Evolutionary conservation across 140 eudicot genomes (phyloP), one percentile per base, ranked within the genome.

Genomic region (Oenanthe javanica): DNA sequence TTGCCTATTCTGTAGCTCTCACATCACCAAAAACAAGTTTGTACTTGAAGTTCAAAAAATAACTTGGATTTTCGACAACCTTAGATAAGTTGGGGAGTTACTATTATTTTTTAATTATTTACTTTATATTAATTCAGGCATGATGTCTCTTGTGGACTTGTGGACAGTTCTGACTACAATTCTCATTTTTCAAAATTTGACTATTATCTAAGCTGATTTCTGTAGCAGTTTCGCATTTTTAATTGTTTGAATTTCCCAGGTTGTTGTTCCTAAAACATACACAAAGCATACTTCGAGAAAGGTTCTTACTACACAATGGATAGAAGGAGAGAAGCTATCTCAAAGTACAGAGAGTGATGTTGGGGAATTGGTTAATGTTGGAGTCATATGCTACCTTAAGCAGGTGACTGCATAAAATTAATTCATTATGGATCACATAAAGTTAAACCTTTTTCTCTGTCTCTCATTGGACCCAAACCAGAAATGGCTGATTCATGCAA

Each of bases 321-420:
- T 96, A 79, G 99, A 96, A 13, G 99, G 99, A 15, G 99, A 96
- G 88, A 96, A 96, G 87, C 96, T 96, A 51, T 96, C 99, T 72
- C 99, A 93, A 89, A 96, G 99, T 87, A 96, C 89, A 79, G 99
- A 90, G 79, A 89, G 82, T 93, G 99, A 96, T 87, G 99, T 96
- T 69, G 99, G 99, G 73, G 98, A 91, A 81, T 91, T 96, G 81
- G 99, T 96, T 12, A 96, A 96, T 87, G 99, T 96, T 89, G 99
- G 99, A 82, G 99, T 96, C 54, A 96, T 96, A 89, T 96, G 99
- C 91, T 96, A 96, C 91, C 88, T 96, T 38, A 96, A 96, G 92
- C 99, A 96, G 99, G 99, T 96, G 83, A 71, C 36, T 64, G 50
- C 79, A 47, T 23, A 38, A 36, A 63, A 64, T 57, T 15, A 18